phyloP scores from a whole-genome alignment of 164 flowering plant species.

The Warburgia ugandensis region DNA sequence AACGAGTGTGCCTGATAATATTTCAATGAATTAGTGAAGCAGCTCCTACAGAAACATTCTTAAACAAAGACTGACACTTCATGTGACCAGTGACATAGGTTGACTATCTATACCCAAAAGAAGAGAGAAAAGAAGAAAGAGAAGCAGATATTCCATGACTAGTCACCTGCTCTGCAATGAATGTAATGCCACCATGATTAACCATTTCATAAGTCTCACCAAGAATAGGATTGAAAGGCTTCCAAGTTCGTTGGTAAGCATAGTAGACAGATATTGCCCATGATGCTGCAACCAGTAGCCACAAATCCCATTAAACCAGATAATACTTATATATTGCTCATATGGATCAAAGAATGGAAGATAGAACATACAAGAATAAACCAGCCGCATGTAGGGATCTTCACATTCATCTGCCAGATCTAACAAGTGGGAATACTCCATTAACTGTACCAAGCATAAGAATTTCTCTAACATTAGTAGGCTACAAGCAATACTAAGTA shows the following conservation, averaged over 20 bases:
- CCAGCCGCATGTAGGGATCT: conserved; percentile 86
- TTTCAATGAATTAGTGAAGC: too few relatives aligned
- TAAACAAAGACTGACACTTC: neutral
- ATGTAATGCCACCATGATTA: conserved; percentile 65
- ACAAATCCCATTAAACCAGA: neutral
- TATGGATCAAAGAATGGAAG: neutral
- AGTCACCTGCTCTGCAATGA: conserved; percentile 72
- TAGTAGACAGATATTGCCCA: conserved; percentile 77
- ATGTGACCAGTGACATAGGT: neutral
- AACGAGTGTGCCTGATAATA: too few relatives aligned
- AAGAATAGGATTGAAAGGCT: conserved; percentile 87
- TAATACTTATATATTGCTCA: neutral
- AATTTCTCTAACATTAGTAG: too few relatives aligned
- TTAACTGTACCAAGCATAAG: conserved; percentile 37
- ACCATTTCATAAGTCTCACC: conserved; percentile 86
- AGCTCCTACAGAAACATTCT: too few relatives aligned
- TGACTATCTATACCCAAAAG: conserved; percentile 3
- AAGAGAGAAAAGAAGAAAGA: neutral
- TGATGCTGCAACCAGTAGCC: conserved; percentile 47
- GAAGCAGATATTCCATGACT: conserved; percentile 1
- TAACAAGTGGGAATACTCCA: conserved; percentile 83
- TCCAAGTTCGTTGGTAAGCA: conserved; percentile 80
- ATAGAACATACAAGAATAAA: conserved; percentile 59
- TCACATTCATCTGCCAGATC: conserved; percentile 85
- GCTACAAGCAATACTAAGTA: too few relatives aligned